Evolutionary conservation across 1,284 basidiomycete genomes (phyloP), one percentile per base, ranked within the genome.

Genomic region (Ganoderma sp.): DNA sequence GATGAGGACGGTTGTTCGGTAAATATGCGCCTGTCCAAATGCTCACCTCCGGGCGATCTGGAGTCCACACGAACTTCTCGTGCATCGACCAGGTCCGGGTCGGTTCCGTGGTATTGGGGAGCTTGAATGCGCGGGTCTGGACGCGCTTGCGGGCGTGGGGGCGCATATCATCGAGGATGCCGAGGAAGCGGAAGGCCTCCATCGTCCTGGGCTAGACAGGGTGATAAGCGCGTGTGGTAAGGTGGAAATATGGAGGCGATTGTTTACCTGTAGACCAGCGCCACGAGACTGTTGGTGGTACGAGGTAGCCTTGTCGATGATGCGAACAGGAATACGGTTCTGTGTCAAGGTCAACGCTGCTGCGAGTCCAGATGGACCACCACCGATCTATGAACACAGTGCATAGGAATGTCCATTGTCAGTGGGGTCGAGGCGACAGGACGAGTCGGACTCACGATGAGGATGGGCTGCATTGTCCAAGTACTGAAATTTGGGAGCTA

Each of bases 241-340:
- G 25, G 41, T 22, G 4, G n/a, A 15, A 22, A 34, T 15, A 5
- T 10, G 12, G 25, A 10, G 12, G n/a, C 10, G 10, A 9, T 52
- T 52, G 5, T 22, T 28, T 25, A 79, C 81, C 70, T 75, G 75
- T 8, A 79, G 42, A 0, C 74, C 80, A 28, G 66, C 57, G 3
- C 76, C 78, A 1, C 81, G 78, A 25, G 78, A 76, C 2, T 75
- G 73, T 25, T 72, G 48, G 54, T 67, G 69, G 39, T 74, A 69
- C 0, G 72, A 67, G 2, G 50, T 60, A 17, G 73, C 75, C 63
- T 79, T 82, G 25, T 82, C 76, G 22, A 83, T 75, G 41, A 82
- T 76, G n/a, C 82, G 81, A 12, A 83, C 78, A 2, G 78, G 69
- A 0, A 78, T 65, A 28, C 74, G 72, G 62, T 76, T 72, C 66